phyloP scores from a whole-genome alignment of 345 rosid genomes.

The Fremontodendron californicum region DNA sequence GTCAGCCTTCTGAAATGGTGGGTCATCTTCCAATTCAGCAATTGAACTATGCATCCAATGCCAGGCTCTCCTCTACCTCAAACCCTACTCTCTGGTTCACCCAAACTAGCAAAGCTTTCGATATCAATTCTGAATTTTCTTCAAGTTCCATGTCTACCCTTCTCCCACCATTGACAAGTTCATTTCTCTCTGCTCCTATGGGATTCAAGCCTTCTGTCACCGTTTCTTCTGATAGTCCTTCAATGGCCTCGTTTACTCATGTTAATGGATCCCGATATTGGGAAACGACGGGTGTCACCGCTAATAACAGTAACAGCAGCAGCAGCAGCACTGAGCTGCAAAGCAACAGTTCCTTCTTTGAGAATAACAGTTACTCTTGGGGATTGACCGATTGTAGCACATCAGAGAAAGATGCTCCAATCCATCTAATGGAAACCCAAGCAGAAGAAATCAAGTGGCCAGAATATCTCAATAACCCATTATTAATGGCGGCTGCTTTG shows the following conservation, averaged over 20 bases:
- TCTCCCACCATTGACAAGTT: slow-evolving; percentile 24
- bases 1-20: slow-evolving; percentile 28
- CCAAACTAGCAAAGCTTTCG: slow-evolving; percentile 30
- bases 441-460: slow-evolving; percentile 42
- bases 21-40: slow-evolving; percentile 39
- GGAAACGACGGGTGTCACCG: slow-evolving; percentile 34
- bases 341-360: slow-evolving; percentile 48
- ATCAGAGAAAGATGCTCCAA: slow-evolving; percentile 38
- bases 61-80: slow-evolving; percentile 28
- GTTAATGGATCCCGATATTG: slow-evolving; percentile 34
- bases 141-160: slow-evolving; percentile 28
- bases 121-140: slow-evolving; percentile 35
- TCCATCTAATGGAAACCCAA: slow-evolving; percentile 30
- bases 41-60: slow-evolving; percentile 33
- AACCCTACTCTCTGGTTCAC: slow-evolving; percentile 36
- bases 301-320: slow-evolving; percentile 39
- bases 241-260: slow-evolving; percentile 27
- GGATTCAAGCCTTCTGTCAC: slow-evolving; percentile 35
- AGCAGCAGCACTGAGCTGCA: slow-evolving; percentile 44
- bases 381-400: slow-evolving; percentile 45
- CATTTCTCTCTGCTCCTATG: slow-evolving; percentile 22
- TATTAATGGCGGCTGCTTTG: slow-evolving; percentile 49
- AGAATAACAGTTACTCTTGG: slow-evolving; percentile 48
- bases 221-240: slow-evolving; percentile 31
- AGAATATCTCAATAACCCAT: slow-evolving; percentile 44